Evolutionary conservation across 768 basidiomycete species (phyloP).

Genomic region (Flagelloscypha sp.): DNA sequence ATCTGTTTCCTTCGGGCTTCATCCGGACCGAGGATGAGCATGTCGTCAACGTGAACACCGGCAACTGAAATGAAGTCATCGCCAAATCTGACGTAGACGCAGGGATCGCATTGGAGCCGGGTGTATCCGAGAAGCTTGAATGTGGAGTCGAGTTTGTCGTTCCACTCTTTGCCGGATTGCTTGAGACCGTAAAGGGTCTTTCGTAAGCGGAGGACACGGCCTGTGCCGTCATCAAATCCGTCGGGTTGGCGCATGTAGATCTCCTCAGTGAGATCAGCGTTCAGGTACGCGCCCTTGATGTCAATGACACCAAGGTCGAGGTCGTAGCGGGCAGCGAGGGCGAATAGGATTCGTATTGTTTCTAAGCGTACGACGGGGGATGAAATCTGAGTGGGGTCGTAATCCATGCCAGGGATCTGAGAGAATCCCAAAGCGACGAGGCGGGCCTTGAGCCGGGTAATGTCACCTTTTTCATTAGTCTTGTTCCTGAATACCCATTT

Average conservation of each 20-base stretch:
- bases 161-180: constrained; percentile 23
- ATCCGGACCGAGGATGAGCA: constrained; percentile 12
- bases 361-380: constrained; percentile 8
- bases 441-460: constrained; percentile 20
- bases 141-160: constrained; percentile 9
- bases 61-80: constrained; percentile 4
- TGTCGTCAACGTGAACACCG: constrained; percentile 18
- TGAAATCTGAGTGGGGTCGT: constrained; percentile 9
- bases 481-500: constrained; percentile 23
- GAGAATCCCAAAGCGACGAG: constrained; percentile 17
- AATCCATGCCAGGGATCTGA: constrained; percentile 23
- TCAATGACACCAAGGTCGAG: constrained; percentile 33
- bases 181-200: constrained; percentile 28
- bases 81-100: constrained; percentile 11
- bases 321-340: constrained; percentile 24
- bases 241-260: constrained; percentile 29
- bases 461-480: constrained; percentile 17
- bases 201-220: constrained; percentile 14
- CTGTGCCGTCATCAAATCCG: constrained; percentile 10
- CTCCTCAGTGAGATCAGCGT: constrained; percentile 16
- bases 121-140: constrained; percentile 12
- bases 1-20: neutral
- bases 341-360: constrained; percentile 21
- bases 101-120: constrained; percentile 10
- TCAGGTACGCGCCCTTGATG: constrained; percentile 27